A percentile compares a stretch with the other conserved stretches of the same genome.
Conservation (phyloP, 805 yeast genomes). For the Saturnispora diversa region DNA sequence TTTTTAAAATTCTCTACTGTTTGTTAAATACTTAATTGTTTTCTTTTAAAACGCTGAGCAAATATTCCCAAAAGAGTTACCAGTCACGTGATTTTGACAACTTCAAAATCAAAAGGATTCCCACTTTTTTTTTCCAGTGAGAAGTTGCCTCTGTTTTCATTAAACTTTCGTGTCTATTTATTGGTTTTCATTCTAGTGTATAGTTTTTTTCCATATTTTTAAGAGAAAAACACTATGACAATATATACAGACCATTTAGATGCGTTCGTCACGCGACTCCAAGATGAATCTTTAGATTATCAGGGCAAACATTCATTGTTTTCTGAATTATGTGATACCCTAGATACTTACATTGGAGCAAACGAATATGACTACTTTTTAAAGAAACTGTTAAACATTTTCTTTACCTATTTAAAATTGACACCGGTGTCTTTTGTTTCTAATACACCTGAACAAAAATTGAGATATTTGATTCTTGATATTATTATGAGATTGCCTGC, state of each 20-base stretch:
- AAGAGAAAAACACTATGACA: slow-evolving; percentile 11
- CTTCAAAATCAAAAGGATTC: slow-evolving; percentile 20
- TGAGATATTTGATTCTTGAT: slow-evolving; percentile 70
- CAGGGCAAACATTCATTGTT: slow-evolving; percentile 58
- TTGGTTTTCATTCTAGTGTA: background rate
- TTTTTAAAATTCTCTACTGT: background rate
- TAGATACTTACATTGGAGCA: slow-evolving; percentile 75
- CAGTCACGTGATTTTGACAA: slow-evolving; percentile 24
- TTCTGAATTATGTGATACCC: slow-evolving; percentile 77
- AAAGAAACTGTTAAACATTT: slow-evolving; percentile 59
- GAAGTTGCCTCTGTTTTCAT: slow-evolving; percentile 1
- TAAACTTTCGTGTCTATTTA: background rate
- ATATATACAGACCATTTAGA: slow-evolving; percentile 52
- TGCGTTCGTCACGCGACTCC: slow-evolving; percentile 55
- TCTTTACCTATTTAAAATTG: slow-evolving; percentile 51
- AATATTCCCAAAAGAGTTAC: background rate
- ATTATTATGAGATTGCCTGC: slow-evolving; percentile 73
- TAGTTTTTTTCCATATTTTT: background rate
- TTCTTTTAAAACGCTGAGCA: background rate
- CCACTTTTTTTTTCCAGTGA: slow-evolving; percentile 17
- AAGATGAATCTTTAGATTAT: slow-evolving; percentile 47
- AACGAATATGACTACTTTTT: slow-evolving; percentile 76
- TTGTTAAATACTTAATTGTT: background rate
- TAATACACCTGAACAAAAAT: slow-evolving; percentile 63
- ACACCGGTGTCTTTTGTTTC: slow-evolving; percentile 68